Evolutionary conservation across 202 grass and related monocot species (phyloP).

Genomic region (Digitaria exilis): DNA sequence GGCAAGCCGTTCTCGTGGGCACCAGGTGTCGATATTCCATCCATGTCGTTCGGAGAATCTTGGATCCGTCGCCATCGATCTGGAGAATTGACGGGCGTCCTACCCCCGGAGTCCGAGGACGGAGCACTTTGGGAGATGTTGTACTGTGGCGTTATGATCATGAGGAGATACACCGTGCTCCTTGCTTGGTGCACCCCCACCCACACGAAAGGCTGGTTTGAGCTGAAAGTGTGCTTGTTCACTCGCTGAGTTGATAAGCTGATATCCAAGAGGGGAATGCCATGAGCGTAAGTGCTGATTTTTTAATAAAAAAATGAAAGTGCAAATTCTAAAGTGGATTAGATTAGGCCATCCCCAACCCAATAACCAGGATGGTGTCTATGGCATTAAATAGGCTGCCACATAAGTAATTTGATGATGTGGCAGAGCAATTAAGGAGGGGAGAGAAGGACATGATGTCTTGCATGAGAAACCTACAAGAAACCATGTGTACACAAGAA

Average conservation of each 20-base stretch:
- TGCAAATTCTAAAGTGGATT: neutral
- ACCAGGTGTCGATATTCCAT: neutral
- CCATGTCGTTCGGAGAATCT: neutral
- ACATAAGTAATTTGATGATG: no score
- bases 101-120: neutral
- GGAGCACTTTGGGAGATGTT: neutral
- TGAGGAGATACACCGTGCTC: neutral
- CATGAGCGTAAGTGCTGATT: no score
- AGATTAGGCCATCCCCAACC: no score
- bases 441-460: no score
- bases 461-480: no score
- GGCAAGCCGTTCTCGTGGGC: neutral
- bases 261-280: neutral
- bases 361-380: no score
- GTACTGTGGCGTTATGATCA: neutral
- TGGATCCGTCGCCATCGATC: constrained; percentile 17
- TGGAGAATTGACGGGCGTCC: neutral
- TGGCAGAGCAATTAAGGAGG: no score
- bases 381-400: no score
- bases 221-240: neutral
- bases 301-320: neutral
- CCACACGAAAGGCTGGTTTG: neutral
- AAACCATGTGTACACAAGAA: no score
- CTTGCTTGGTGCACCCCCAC: neutral
- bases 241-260: neutral